Evolutionary conservation across 768 basidiomycete genomes (phyloP), one percentile per base, ranked within the genome.

Genomic region (Fomitopsis pulvina): DNA sequence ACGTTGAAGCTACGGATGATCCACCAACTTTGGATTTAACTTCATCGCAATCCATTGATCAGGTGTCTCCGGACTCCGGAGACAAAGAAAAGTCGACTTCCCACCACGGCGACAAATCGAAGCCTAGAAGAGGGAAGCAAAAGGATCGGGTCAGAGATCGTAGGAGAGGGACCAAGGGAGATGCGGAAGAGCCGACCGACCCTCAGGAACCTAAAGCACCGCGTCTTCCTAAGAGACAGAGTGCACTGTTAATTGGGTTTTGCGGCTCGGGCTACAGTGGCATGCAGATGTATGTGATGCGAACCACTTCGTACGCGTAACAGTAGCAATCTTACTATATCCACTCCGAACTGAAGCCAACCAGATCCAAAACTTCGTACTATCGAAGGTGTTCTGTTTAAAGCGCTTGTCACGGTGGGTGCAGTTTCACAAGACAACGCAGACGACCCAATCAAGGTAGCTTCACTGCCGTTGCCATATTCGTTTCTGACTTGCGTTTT

Each of bases 341-440:
- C 5, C 14, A 7, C 8, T 32, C 8, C 8, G 16, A 16, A 8
- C 16, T 37, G 34, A 37, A 91, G 89, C 45, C 89, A 93, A 63
- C 83, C 80, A 7, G 75, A 81, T 44, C 55, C 52, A 25, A 73
- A 51, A 18, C 46, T 76, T 8, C 76, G 73, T 39, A 98, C 96
- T 1, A 92, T 99, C 54, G 96, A 98, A 67, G 89, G 91, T 18
- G 78, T 82, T 34, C 65, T 99, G 27, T 99, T 96, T 60, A 79
- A 83, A 39, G 92, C 93, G 0, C 72, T 98, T 42, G 85, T 92
- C 24, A 83, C 86, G 56, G 86, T 85, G 2, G 95, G 94, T 9
- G 93, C 92, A 3, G 86, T 99, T n/a, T 95, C 92, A 24, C 75
- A 83, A 54, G 95, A 97, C 66, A 99, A 99, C 60, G 83, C 94